Conservation (phyloP, 1,284 basidiomycete genomes). For the Microbotryum silenes-acaulis region DNA sequence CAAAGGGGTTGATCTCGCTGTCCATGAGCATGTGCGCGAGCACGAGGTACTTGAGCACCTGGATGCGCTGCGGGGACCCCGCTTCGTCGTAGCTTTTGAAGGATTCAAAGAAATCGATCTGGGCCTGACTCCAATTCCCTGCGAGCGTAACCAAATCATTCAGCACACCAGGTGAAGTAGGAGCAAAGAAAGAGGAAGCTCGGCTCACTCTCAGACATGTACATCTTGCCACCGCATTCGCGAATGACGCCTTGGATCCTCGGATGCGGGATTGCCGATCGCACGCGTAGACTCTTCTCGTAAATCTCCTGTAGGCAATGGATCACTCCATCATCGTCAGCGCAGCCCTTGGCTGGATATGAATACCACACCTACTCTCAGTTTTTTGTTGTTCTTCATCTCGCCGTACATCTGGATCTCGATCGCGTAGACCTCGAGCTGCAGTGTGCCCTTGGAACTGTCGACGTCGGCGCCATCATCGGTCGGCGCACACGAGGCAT, state of each 20-base stretch:
- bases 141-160: neutral
- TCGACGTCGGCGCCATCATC: slow-evolving; percentile 51
- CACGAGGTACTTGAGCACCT: slow-evolving; percentile 97
- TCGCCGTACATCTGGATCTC: slow-evolving; percentile 99
- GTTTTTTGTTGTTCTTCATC: slow-evolving; percentile 85
- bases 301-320: slow-evolving; percentile 70
- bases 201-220: slow-evolving; percentile 93
- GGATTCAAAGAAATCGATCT: slow-evolving; percentile 96
- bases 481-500: slow-evolving; percentile 44
- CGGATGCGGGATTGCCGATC: slow-evolving; percentile 95
- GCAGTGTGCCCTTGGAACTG: slow-evolving; percentile 79
- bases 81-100: slow-evolving; percentile 99
- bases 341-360: neutral
- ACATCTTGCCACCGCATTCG: slow-evolving; percentile 99
- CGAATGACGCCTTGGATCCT: slow-evolving; percentile 98
- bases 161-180: neutral
- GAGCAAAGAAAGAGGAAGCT: neutral
- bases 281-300: slow-evolving; percentile 83
- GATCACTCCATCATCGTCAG: slow-evolving; percentile 6
- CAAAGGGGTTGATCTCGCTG: slow-evolving; percentile 97
- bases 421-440: slow-evolving; percentile 95
- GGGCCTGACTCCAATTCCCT: slow-evolving; percentile 94
- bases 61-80: slow-evolving; percentile 89
- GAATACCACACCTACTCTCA: slow-evolving; percentile 58
- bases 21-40: slow-evolving; percentile 97